These are phyloP conservation scores for Pyrrhoderma noxium DNA, from an alignment of 1,284 basidiomycete genomes.

Conservation along the genomic window DNA sequence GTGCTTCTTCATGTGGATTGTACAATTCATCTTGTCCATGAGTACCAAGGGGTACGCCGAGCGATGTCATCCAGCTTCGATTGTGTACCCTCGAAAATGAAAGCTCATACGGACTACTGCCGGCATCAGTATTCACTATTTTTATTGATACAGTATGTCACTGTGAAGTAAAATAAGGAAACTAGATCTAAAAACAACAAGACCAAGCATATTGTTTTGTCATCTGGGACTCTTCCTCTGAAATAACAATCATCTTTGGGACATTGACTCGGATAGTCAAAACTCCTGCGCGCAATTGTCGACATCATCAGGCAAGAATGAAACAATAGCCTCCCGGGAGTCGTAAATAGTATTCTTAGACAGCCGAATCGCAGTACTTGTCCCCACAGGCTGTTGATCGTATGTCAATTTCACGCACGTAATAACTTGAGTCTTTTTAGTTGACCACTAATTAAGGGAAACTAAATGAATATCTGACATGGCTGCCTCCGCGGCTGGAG, in stretches of 20 bases:
- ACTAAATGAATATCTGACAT: conserved; percentile 87
- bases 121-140: conserved; percentile 29
- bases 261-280: conserved; percentile 86
- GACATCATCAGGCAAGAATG: conserved; percentile 79
- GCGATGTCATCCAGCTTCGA: conserved; percentile 19
- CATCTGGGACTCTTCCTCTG: conserved; percentile 83
- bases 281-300: conserved; percentile 85
- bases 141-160: conserved; percentile 69
- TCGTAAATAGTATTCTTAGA: conserved; percentile 85
- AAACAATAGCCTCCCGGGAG: conserved; percentile 75
- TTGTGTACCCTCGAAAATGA: conserved; percentile 51
- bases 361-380: conserved; percentile 60
- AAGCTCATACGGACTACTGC: conserved; percentile 55
- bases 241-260: conserved; percentile 87
- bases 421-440: conserved; percentile 67
- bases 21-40: conserved; percentile 24
- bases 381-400: conserved; percentile 73
- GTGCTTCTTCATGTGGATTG: conserved; percentile 71
- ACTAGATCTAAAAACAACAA: not conserved
- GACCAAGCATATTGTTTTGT: conserved; percentile 59
- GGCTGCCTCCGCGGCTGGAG: conserved; percentile 79
- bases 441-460: conserved; percentile 86
- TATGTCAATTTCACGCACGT: conserved; percentile 85
- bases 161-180: conserved; percentile 28
- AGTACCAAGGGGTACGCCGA: conserved; percentile 21